Conservation (phyloP, 2,329 filamentous ascomycete genomes). For the Microdochium trichocladiopsis region DNA sequence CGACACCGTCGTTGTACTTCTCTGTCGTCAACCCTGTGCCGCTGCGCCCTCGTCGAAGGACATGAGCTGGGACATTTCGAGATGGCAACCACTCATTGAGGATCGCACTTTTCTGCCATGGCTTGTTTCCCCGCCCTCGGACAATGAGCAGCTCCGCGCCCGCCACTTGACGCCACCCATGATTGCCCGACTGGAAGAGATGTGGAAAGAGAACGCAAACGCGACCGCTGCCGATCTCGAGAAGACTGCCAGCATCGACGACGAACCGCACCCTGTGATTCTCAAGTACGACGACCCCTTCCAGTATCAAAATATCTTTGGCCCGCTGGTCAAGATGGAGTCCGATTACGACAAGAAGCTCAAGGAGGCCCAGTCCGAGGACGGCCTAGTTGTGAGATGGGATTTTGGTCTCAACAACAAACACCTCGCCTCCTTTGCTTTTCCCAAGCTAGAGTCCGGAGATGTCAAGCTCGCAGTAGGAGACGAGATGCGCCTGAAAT, state of each 20-base stretch:
- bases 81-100: conserved; percentile 96
- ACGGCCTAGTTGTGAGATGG: conserved; percentile 91
- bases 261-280: conserved; percentile 88
- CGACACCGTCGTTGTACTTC: conserved; percentile 92
- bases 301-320: conserved; percentile 98
- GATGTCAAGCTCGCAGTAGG: conserved; percentile 97
- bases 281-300: conserved; percentile 95
- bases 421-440: conserved; percentile 87
- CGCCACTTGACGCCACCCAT: conserved; percentile 88
- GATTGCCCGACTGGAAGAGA: conserved; percentile 92
- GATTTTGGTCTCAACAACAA: conserved; percentile 96
- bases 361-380: conserved; percentile 96
- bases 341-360: conserved; percentile 98
- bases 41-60: conserved; percentile 94
- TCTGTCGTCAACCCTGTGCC: conserved; percentile 94
- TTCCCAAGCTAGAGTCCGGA: conserved; percentile 94
- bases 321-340: conserved; percentile 96
- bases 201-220: conserved; percentile 93
- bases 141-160: conserved; percentile 92
- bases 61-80: conserved; percentile 98
- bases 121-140: conserved; percentile 83
- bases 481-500: conserved; percentile 96
- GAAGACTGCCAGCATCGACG: conserved; percentile 84
- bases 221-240: conserved; percentile 89
- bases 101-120: conserved; percentile 91